These are phyloP conservation scores for Raddia distichophylla DNA, from an alignment of 176 grass and related monocot species.

Conservation along the genomic window DNA sequence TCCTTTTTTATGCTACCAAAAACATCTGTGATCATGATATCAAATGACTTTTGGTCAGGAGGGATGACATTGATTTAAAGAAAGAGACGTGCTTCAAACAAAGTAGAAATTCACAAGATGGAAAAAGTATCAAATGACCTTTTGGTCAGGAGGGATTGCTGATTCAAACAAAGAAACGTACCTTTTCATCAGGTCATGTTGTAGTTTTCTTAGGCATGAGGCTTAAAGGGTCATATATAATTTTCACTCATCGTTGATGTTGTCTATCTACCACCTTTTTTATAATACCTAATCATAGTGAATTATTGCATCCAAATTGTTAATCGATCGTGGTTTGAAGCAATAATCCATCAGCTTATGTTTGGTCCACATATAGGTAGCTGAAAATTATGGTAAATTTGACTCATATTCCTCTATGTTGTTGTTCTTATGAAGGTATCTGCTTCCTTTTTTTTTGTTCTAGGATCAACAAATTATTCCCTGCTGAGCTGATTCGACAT, in stretches of 20 bases:
- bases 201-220: conserved; percentile 85
- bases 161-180: conserved; percentile 71
- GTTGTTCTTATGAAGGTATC: neutral
- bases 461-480: neutral
- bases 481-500: no score
- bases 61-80: conserved; percentile 50
- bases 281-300: conserved; percentile 14
- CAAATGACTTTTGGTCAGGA: no score
- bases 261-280: neutral
- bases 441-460: neutral
- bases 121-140: conserved; percentile 45
- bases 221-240: conserved; percentile 89
- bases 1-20: no score
- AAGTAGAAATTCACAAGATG: no score
- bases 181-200: conserved; percentile 43
- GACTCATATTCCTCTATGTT: neutral
- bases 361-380: conserved; percentile 1
- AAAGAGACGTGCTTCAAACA: conserved; percentile 42
- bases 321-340: neutral
- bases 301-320: neutral
- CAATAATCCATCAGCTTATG: conserved; percentile 13
- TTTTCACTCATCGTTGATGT: conserved; percentile 5
- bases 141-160: no score
- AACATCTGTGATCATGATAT: no score
- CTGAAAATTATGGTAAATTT: neutral